Evolutionary conservation across 768 basidiomycete genomes (phyloP).

Genomic region (Suillus subaureus): DNA sequence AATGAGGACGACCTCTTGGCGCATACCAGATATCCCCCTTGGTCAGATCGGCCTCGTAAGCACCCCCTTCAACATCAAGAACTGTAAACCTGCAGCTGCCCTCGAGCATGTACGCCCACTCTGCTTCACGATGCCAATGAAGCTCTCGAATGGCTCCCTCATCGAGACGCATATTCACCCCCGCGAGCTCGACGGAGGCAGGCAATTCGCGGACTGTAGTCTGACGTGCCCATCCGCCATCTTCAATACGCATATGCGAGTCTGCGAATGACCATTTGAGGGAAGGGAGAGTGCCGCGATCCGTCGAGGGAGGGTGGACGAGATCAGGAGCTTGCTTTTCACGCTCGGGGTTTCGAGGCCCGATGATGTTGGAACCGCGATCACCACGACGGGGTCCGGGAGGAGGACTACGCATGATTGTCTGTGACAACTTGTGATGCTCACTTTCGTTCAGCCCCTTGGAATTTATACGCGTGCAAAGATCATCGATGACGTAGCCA

Average conservation of each 20-base stretch:
- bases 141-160: conserved; percentile 37
- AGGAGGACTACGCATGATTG: conserved; percentile 18
- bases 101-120: conserved; percentile 53
- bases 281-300: conserved; percentile 38
- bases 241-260: conserved; percentile 52
- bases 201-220: conserved; percentile 41
- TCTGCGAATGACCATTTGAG: conserved; percentile 57
- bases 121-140: conserved; percentile 31
- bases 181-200: conserved; percentile 20
- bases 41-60: conserved; percentile 2
- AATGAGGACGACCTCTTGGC: conserved; percentile 48
- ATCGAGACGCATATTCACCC: conserved; percentile 35
- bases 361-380: conserved; percentile 47
- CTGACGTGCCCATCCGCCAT: conserved; percentile 60
- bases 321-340: conserved; percentile 55
- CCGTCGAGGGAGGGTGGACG: conserved; percentile 51
- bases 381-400: conserved; percentile 40
- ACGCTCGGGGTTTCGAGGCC: conserved; percentile 52
- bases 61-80: conserved; percentile 10
- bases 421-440: conserved; percentile 13
- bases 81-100: conserved; percentile 20
- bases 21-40: conserved; percentile 51
- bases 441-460: conserved; percentile 23
- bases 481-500: background rate
- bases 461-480: background rate